A percentile compares a stretch with the other conserved stretches of the same genome.
Evolutionary conservation across 495 filamentous ascomycete species (phyloP).

Genomic region (Penicillium coprophilum): DNA sequence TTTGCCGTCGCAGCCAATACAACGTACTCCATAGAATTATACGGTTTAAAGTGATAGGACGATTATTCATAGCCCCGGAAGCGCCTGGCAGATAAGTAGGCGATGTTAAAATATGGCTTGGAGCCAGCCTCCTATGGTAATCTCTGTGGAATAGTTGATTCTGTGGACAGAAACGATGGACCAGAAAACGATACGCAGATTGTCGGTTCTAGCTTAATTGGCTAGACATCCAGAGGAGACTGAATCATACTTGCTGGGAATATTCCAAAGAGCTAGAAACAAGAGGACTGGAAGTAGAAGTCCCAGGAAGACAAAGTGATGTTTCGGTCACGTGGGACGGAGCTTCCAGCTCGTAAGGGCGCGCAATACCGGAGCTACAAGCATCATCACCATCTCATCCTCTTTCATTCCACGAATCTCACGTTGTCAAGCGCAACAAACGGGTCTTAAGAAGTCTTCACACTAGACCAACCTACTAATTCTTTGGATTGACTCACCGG

Average conservation of each 20-base stretch:
- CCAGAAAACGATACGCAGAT: background rate
- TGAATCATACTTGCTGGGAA: background rate
- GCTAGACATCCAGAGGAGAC: background rate
- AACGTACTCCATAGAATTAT: background rate
- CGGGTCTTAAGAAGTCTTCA: background rate
- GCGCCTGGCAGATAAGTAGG: background rate
- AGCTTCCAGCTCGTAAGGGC: conserved; percentile 31
- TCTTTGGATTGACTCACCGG: background rate
- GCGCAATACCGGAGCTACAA: conserved; percentile 33
- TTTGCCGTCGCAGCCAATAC: background rate
- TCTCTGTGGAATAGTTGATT: background rate
- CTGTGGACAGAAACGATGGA: background rate
- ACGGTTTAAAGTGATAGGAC: background rate
- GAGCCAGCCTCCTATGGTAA: background rate
- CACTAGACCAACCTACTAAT: background rate
- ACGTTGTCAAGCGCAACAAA: conserved; percentile 12
- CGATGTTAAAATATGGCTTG: background rate
- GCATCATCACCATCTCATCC: conserved; percentile 25
- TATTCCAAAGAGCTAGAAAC: background rate
- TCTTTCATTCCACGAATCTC: conserved; percentile 14
- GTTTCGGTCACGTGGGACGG: conserved; percentile 28
- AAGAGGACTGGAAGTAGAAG: background rate
- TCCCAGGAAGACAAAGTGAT: background rate
- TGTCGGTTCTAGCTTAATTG: background rate
- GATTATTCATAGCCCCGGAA: background rate